Evolutionary conservation across 176 grass and related monocot species (phyloP).

Genomic region (Chrysopogon serrulatus): DNA sequence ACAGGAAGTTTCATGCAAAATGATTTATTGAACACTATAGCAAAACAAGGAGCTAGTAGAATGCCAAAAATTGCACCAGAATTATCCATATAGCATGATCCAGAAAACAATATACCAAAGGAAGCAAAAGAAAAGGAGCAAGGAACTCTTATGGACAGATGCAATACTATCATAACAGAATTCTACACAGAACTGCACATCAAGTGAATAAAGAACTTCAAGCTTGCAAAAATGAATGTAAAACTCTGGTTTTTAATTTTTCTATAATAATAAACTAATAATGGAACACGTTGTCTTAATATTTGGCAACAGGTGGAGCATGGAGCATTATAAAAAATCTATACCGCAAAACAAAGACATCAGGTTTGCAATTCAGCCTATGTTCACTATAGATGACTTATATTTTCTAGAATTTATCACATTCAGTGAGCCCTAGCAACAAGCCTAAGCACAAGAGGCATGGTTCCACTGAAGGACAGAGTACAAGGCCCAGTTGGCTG

Average conservation of each 20-base stretch:
- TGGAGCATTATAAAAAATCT: neutral
- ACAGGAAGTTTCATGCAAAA: neutral
- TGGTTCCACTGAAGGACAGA: neutral
- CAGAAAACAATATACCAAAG: neutral
- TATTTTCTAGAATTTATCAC: neutral
- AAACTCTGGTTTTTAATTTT: neutral
- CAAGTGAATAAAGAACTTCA: neutral
- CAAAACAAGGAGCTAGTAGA: neutral
- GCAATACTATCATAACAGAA: neutral
- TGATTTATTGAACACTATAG: neutral
- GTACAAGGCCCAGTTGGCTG: neutral
- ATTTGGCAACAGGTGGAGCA: neutral
- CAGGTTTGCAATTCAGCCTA: neutral
- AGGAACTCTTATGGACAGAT: neutral
- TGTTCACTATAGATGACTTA: neutral
- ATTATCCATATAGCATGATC: neutral
- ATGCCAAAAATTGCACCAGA: neutral
- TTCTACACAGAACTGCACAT: neutral
- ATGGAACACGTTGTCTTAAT: neutral
- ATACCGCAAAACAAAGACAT: neutral
- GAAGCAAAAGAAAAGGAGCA: neutral
- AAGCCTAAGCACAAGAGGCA: neutral
- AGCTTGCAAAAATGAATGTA: neutral
- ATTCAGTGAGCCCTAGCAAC: neutral
- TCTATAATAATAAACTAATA: neutral